These are phyloP conservation scores for Nitzschia inconspicua DNA, from an alignment of 108 stramenopile species.

Conservation along the genomic window DNA sequence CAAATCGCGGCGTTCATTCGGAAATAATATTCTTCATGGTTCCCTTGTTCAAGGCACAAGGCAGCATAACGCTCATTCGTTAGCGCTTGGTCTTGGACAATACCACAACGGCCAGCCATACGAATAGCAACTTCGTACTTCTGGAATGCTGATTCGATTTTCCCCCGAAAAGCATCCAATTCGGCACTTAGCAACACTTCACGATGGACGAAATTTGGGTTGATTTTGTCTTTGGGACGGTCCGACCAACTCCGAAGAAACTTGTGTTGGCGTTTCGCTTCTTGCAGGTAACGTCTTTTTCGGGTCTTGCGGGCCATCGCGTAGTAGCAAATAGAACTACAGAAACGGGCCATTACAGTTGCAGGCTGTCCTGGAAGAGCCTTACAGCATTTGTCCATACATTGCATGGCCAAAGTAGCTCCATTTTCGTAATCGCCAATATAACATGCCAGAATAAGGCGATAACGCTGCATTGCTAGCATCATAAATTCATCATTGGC, in stretches of 20 bases:
- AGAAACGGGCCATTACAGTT: background rate
- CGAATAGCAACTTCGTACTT: background rate
- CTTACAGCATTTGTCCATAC: background rate
- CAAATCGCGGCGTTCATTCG: background rate
- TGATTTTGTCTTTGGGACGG: too few relatives aligned
- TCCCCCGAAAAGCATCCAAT: background rate
- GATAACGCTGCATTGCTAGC: background rate
- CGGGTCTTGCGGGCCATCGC: background rate
- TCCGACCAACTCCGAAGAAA: background rate
- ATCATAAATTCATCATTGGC: background rate
- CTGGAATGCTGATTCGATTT: background rate
- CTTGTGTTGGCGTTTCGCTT: background rate
- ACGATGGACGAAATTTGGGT: background rate
- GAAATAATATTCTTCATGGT: background rate
- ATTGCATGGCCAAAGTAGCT: background rate
- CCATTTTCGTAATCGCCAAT: background rate
- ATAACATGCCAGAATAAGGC: background rate
- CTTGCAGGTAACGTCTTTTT: background rate
- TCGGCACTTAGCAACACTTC: background rate
- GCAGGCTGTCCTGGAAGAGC: background rate
- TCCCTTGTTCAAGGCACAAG: background rate
- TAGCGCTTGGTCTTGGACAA: background rate
- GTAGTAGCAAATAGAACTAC: background rate
- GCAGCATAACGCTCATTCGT: background rate
- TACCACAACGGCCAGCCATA: too few relatives aligned